phyloP scores from a whole-genome alignment of 2,329 filamentous ascomycete genomes.

The Neodidymelliopsis sp. region DNA sequence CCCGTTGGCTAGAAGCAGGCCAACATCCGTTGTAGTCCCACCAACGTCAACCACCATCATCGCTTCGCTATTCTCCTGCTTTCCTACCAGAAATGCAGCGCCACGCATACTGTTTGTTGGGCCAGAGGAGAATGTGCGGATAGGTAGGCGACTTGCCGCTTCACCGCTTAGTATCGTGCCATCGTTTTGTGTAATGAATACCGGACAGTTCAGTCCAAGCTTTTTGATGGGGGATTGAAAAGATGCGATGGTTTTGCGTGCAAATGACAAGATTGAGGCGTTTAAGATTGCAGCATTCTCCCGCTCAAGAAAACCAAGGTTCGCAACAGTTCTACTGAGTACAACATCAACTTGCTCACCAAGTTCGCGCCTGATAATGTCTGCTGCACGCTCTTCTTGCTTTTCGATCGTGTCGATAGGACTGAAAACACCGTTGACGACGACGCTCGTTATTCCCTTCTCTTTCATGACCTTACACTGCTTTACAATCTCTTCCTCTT shows the following conservation, averaged over 20 bases:
- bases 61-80: slow-evolving; percentile 50
- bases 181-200: slow-evolving; percentile 63
- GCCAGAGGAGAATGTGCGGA: slow-evolving; percentile 61
- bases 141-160: slow-evolving; percentile 57
- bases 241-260: slow-evolving; percentile 54
- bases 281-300: slow-evolving; percentile 62
- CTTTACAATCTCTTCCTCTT: slow-evolving; percentile 55
- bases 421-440: slow-evolving; percentile 65
- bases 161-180: slow-evolving; percentile 58
- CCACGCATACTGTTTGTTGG: slow-evolving; percentile 63
- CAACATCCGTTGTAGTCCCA: slow-evolving; percentile 71
- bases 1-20: slow-evolving; percentile 66
- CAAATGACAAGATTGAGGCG: slow-evolving; percentile 57
- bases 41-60: slow-evolving; percentile 72
- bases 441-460: slow-evolving; percentile 56
- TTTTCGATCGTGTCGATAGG: slow-evolving; percentile 62
- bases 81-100: slow-evolving; percentile 52
- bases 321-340: slow-evolving; percentile 60
- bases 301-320: slow-evolving; percentile 58
- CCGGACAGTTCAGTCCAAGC: slow-evolving; percentile 55
- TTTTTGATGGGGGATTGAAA: slow-evolving; percentile 57
- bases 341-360: slow-evolving; percentile 58
- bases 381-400: slow-evolving; percentile 61
- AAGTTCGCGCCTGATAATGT: slow-evolving; percentile 58
- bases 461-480: slow-evolving; percentile 55